phyloP scores from a whole-genome alignment of 768 basidiomycete species.

The Leucocoprinus leucothites region DNA sequence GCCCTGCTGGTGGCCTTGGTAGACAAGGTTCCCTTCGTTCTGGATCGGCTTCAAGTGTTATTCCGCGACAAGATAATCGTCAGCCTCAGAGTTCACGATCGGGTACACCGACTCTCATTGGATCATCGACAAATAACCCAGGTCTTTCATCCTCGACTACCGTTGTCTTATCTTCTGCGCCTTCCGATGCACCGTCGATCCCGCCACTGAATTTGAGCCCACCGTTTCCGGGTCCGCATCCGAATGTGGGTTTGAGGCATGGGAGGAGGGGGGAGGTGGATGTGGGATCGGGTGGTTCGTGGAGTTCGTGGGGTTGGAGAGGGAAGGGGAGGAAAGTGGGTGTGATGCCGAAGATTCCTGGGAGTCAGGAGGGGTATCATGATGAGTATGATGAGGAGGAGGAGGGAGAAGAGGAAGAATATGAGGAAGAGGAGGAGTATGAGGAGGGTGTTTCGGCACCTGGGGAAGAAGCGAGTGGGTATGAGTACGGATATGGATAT shows the following conservation, averaged over 20 bases:
- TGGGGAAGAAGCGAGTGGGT: constrained; percentile 28
- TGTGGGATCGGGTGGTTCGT: neutral
- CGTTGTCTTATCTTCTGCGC: neutral
- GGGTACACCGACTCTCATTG: neutral
- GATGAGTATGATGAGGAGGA: constrained; percentile 19
- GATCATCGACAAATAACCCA: neutral
- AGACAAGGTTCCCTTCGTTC: constrained; percentile 1
- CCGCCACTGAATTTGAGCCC: constrained; percentile 60
- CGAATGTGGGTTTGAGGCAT: constrained; percentile 22
- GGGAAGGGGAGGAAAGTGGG: constrained; percentile 17
- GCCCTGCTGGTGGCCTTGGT: too few relatives aligned
- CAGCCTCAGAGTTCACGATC: neutral
- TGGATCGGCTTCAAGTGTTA: neutral
- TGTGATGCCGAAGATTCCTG: constrained; percentile 39
- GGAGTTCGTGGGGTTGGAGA: constrained; percentile 1
- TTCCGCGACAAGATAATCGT: neutral
- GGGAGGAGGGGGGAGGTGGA: constrained; percentile 16
- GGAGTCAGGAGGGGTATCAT: constrained; percentile 33
- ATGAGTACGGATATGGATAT: constrained; percentile 27
- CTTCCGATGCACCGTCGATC: constrained; percentile 38
- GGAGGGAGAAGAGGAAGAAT: constrained; percentile 26
- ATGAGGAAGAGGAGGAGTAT: constrained; percentile 19
- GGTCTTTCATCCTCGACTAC: neutral
- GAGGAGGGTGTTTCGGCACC: constrained; percentile 17
- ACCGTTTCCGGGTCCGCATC: constrained; percentile 43